phyloP scores from a whole-genome alignment of 2,329 filamentous ascomycete species.

The Alternaria gansuensis region DNA sequence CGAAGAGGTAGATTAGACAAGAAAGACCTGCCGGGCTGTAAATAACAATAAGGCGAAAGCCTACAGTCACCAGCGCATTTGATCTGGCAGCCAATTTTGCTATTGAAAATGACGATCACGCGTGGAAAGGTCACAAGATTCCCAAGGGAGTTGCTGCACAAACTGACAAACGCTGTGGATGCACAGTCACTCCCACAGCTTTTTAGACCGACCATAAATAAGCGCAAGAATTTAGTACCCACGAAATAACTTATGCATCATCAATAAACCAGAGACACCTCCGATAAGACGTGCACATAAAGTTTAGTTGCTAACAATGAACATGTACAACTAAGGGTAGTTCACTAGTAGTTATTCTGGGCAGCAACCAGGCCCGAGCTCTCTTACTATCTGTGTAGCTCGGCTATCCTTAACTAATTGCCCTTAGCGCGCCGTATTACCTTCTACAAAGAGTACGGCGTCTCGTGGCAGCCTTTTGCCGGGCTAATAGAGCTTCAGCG shows the following conservation, averaged over 20 bases:
- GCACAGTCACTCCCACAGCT: too few relatives aligned
- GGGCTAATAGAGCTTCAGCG: constrained; percentile 1
- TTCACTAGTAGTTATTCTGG: too few relatives aligned
- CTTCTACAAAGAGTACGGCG: too few relatives aligned
- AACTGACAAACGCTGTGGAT: too few relatives aligned
- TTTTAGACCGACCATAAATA: background rate
- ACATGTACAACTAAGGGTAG: too few relatives aligned
- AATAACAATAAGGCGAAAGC: background rate
- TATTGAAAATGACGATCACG: background rate
- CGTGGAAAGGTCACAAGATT: background rate
- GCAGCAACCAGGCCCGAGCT: background rate
- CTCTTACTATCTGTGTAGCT: too few relatives aligned
- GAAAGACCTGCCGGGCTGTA: background rate
- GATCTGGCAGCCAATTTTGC: background rate
- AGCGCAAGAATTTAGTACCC: background rate
- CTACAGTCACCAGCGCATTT: background rate
- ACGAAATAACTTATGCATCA: background rate
- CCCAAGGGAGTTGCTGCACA: too few relatives aligned
- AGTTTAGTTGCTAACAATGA: too few relatives aligned
- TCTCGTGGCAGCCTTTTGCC: background rate
- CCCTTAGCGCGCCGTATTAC: too few relatives aligned
- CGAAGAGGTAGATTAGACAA: background rate
- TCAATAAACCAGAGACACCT: background rate
- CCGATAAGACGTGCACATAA: too few relatives aligned
- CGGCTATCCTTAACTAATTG: background rate